phyloP scores from a whole-genome alignment of 2,329 filamentous ascomycete species.

The Cladosporium oxysporum region DNA sequence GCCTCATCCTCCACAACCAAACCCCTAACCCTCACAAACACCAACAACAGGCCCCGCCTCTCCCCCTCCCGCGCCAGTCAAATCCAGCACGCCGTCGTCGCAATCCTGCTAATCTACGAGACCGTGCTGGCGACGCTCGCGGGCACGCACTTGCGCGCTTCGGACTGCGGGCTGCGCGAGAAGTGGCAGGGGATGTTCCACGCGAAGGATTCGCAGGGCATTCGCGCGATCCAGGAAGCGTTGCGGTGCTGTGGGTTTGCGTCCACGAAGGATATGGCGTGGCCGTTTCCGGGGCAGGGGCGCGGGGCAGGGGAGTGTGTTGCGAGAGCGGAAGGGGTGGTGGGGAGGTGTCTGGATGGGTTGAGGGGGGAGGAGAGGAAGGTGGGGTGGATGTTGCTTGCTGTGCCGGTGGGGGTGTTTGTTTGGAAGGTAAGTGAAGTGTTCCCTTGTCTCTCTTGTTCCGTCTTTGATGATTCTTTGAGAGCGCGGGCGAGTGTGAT shows the following conservation, averaged over 20 bases:
- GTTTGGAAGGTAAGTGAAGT: slow-evolving; percentile 55
- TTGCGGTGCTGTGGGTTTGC: slow-evolving; percentile 68
- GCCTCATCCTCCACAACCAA: slow-evolving; percentile 27
- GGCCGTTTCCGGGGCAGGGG: slow-evolving; percentile 56
- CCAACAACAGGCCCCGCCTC: slow-evolving; percentile 34
- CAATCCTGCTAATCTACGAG: slow-evolving; percentile 43
- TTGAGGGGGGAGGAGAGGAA: slow-evolving; percentile 61
- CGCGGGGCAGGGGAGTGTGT: slow-evolving; percentile 45
- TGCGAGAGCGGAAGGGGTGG: slow-evolving; percentile 48
- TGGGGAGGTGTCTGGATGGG: slow-evolving; percentile 50
- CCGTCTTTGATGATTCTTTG: not conserved
- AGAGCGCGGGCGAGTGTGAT: not conserved
- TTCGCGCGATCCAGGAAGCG: slow-evolving; percentile 64
- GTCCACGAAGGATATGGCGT: slow-evolving; percentile 60
- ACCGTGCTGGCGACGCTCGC: slow-evolving; percentile 49
- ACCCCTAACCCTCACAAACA: slow-evolving; percentile 25
- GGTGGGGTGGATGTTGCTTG: slow-evolving; percentile 57
- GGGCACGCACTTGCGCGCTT: slow-evolving; percentile 45
- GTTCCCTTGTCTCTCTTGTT: not conserved
- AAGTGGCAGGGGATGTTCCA: slow-evolving; percentile 59
- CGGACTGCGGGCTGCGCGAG: slow-evolving; percentile 56
- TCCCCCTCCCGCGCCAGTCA: slow-evolving; percentile 29
- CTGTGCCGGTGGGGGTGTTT: slow-evolving; percentile 55
- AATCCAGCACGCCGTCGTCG: slow-evolving; percentile 38
- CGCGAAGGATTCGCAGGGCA: slow-evolving; percentile 51